Percentiles rank a stretch among this genome's conserved stretches.
phyloP scores from a whole-genome alignment of 2,329 filamentous ascomycete species.

The Epichloe baconii region DNA sequence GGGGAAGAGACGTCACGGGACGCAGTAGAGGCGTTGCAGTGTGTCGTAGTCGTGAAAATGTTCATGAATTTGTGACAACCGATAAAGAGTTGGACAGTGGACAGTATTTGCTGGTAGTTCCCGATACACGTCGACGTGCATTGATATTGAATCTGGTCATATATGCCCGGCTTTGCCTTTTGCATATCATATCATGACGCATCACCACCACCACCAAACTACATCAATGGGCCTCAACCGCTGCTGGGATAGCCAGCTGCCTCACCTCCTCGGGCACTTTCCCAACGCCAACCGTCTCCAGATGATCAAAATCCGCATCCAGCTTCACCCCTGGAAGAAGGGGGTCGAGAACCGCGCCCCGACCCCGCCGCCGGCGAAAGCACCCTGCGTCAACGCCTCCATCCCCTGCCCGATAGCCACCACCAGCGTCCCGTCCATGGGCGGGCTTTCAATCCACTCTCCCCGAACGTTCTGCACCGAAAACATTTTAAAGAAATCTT shows the following conservation, averaged over 20 bases:
- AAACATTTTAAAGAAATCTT: too few relatives aligned
- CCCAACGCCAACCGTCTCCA: conserved; percentile 48
- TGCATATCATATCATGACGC: too few relatives aligned
- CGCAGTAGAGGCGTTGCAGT: not conserved
- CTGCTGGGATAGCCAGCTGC: conserved; percentile 28
- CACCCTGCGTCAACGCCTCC: conserved; percentile 69
- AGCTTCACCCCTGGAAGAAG: conserved; percentile 77
- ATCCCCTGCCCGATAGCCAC: conserved; percentile 81
- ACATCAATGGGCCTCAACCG: conserved; percentile 20
- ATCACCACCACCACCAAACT: not conserved
- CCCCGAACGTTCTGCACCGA: conserved; percentile 63
- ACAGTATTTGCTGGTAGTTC: not conserved
- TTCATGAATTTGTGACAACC: not conserved
- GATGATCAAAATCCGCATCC: conserved; percentile 66
- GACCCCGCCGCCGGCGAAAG: conserved; percentile 57
- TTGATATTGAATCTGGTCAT: too few relatives aligned
- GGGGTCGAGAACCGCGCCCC: conserved; percentile 66
- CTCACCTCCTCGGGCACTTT: conserved; percentile 48
- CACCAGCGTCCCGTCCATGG: conserved; percentile 63
- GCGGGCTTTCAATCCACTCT: conserved; percentile 72
- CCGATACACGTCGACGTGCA: not conserved
- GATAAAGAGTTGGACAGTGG: not conserved
- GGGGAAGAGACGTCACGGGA: not conserved
- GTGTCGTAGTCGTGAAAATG: not conserved
- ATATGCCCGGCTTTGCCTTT: too few relatives aligned